Evolutionary conservation across 768 basidiomycete genomes (phyloP).

Genomic region (Termitomyces bulborhizus): DNA sequence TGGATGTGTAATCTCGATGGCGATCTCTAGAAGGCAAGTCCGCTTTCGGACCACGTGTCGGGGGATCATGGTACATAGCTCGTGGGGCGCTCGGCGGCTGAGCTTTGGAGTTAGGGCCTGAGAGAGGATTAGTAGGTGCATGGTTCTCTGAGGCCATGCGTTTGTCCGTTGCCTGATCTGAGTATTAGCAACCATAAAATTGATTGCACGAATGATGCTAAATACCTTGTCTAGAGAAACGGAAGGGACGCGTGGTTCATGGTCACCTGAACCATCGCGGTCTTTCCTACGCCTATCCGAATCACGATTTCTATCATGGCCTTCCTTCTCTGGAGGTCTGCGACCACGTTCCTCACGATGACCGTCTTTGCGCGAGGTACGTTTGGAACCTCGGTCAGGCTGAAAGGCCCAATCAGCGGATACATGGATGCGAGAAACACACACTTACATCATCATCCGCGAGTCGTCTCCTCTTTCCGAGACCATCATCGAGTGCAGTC

Average conservation of each 20-base stretch:
- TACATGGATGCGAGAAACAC: constrained; percentile 1
- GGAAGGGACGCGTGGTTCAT: constrained; percentile 28
- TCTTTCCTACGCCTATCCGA: constrained; percentile 65
- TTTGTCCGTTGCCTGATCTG: constrained; percentile 46
- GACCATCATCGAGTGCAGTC: constrained; percentile 46
- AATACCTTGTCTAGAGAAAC: constrained; percentile 55
- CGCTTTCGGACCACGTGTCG: constrained; percentile 32
- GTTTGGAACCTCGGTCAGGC: constrained; percentile 74
- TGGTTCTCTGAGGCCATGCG: constrained; percentile 43
- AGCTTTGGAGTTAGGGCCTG: constrained; percentile 25
- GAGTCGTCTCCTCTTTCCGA: constrained; percentile 67
- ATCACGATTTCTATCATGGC: constrained; percentile 61
- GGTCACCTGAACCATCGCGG: constrained; percentile 48
- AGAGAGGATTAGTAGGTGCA: constrained; percentile 22
- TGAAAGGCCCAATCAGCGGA: constrained; percentile 22
- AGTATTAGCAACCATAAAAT: constrained; percentile 9
- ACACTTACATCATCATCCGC: constrained; percentile 68
- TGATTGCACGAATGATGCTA: not conserved
- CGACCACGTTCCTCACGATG: constrained; percentile 73
- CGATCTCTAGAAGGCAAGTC: constrained; percentile 37
- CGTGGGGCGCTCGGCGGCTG: constrained; percentile 58
- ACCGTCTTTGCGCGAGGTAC: constrained; percentile 71
- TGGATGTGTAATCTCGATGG: constrained; percentile 43
- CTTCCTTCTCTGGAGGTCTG: constrained; percentile 62
- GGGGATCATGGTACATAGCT: constrained; percentile 49